A percentile compares a stretch with the other conserved stretches of the same genome.
Evolutionary conservation across 2,329 filamentous ascomycete species (phyloP).

Genomic region (Thielaviopsis populi): DNA sequence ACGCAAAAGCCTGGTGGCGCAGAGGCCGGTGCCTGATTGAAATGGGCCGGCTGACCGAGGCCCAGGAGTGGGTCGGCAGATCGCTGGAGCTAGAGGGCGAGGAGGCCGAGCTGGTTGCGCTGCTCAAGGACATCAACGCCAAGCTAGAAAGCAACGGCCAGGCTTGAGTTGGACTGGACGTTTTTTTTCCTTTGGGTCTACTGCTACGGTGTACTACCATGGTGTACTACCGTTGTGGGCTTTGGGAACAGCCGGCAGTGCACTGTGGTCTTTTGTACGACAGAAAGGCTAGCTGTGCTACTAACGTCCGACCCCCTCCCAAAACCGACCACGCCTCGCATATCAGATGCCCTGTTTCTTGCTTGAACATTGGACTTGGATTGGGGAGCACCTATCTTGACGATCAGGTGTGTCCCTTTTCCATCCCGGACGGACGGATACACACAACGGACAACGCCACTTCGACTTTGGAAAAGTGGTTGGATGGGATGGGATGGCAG

Average conservation of each 20-base stretch:
- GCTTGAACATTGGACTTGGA: background rate
- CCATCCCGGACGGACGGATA: background rate
- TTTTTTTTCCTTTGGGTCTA: too few relatives aligned
- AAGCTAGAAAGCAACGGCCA: slow-evolving; percentile 26
- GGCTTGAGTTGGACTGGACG: background rate
- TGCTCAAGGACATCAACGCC: slow-evolving; percentile 48
- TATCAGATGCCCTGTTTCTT: background rate
- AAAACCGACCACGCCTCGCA: background rate
- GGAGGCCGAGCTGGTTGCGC: slow-evolving; percentile 45
- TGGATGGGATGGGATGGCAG: background rate
- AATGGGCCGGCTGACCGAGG: slow-evolving; percentile 80
- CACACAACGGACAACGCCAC: background rate
- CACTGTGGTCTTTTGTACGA: background rate
- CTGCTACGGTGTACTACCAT: background rate
- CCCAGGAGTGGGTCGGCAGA: slow-evolving; percentile 58
- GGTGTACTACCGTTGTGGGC: background rate
- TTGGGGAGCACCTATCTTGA: background rate
- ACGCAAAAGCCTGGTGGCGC: slow-evolving; percentile 91
- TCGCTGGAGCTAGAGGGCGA: slow-evolving; percentile 72
- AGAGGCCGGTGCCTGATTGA: slow-evolving; percentile 71
- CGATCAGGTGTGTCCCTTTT: background rate
- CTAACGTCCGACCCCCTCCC: background rate
- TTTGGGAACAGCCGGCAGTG: background rate
- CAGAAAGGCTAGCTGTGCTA: background rate
- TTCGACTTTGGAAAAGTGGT: background rate